Percentiles rank a stretch among this genome's conserved stretches.
Evolutionary conservation across 768 basidiomycete species (phyloP).

Genomic region (Agaricus subrufescens): DNA sequence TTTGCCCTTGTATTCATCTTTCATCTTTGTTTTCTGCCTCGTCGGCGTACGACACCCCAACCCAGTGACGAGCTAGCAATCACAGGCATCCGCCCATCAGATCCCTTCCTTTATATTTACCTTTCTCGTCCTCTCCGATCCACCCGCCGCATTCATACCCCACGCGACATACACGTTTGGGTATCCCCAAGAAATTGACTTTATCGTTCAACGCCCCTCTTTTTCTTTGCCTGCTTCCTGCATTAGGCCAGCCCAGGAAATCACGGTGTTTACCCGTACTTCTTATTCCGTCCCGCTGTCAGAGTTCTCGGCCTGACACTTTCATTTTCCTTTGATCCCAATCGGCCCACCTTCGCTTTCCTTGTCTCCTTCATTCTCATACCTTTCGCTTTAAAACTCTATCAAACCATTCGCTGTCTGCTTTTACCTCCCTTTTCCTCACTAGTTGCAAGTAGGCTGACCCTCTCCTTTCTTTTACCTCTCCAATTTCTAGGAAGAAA

Average conservation of each 20-base stretch:
- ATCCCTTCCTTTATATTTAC: slow-evolving; percentile 4
- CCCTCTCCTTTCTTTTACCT: background rate
- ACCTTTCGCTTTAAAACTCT: background rate
- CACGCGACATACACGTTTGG: slow-evolving; percentile 10
- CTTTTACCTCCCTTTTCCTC: slow-evolving; percentile 15
- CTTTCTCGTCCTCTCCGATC: slow-evolving; percentile 11
- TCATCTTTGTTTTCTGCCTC: background rate
- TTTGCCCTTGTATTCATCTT: background rate
- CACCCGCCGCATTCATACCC: background rate
- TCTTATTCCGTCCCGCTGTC: slow-evolving; percentile 2
- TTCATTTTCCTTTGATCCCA: slow-evolving; percentile 9
- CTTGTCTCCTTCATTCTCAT: slow-evolving; percentile 1
- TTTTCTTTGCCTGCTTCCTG: background rate
- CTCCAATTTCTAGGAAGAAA: slow-evolving; percentile 53
- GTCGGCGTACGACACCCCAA: background rate
- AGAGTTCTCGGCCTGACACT: background rate
- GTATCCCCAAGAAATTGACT: background rate
- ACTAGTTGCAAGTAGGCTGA: background rate
- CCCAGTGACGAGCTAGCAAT: background rate
- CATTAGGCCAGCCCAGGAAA: slow-evolving; percentile 3
- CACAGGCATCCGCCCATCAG: background rate
- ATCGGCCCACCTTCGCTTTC: slow-evolving; percentile 5
- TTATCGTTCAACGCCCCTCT: background rate
- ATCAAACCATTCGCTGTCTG: slow-evolving; percentile 13
- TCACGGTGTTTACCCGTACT: slow-evolving; percentile 6